Evolutionary conservation across 257 asterid species (phyloP), one percentile per base, ranked within the genome.

Genomic region (Schizonepeta tenuifolia): DNA sequence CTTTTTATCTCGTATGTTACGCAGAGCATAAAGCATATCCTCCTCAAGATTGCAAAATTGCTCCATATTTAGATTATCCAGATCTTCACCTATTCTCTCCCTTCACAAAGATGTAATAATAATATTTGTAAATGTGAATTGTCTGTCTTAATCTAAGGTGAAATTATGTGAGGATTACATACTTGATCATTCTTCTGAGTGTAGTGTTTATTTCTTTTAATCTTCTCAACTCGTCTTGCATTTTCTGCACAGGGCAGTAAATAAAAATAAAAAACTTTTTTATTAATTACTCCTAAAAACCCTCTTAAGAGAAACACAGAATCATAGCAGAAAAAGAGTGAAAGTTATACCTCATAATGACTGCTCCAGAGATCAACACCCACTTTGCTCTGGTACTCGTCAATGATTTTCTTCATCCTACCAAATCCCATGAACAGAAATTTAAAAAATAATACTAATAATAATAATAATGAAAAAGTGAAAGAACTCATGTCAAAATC

Each of bases 321-420:
- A 59, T 75, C 36, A 67, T 1, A 40, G 18, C 26, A 31, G 7
- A 5, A 7, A 44, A 33, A 75, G n/a, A 18, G 21, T 7, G 13
- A 15, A 28, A 7, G 44, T 67, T 47, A 20, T 13, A 88, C 89
- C 91, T 86, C 84, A 63, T 77, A 86, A 53, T 86, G 88, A 5
- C 80, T 67, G 80, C 71, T 82, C 95, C 95, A 88, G 0, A 88
- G 76, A 88, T 88, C 88, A 53, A 83, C 81, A 22, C 85, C 88
- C 2, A 74, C 69, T n/a, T 78, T 56, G 31, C 74, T 83, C 74
- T 86, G 89, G 57, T 84, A 88, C 51, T 70, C 80, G 76, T 88
- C 90, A 24, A 86, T 56, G 53, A 84, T 71, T 67, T 77, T 80
- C 75, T 86, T 86, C 12, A 75, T 78, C 76, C 93, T 85, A 71